Base-by-base conservation (phyloP, 306 rosid genomes). In the Rosa persica region DNA sequence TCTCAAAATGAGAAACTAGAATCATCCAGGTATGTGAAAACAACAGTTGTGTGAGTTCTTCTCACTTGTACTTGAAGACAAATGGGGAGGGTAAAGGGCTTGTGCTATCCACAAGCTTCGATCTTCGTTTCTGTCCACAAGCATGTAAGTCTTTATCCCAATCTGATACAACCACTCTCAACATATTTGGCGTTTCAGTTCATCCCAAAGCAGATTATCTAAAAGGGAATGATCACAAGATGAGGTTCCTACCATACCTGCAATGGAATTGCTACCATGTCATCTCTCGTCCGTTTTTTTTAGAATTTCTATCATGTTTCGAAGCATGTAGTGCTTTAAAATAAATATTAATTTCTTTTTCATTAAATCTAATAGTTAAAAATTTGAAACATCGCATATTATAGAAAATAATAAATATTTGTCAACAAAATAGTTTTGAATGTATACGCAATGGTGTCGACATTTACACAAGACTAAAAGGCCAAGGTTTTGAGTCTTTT, bases 31-130 rank as follows among this genome's bases (percentile, higher is more conserved):
- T 4, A 9, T 22, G 36, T 23, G 38, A 44, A 72, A 52, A 46
- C 44, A 23, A 40, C 11, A 23, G 13, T 55, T 38, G 67, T 54
- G 67, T 38, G 36, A 67, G 51, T 19, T 67, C 51, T 36, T 54
- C 49, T n/a, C 38, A n/a, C 10, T 9, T 39, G 27, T 17, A 61
- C 47, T 72, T 58, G 7, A 44, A 54, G 65, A 68, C 72, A 65
- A 38, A 70, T 42, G 80, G 61, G 80, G 61, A 23, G 30, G 48
- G 69, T 36, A 62, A 55, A 30, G 9, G 47, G 78, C 49, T 55
- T 77, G 84, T 83, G 86, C 36, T 78, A 73, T 67, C 79, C 85
- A 78, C 85, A 64, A 52, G 70, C 78, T 71, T 9, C 71, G 39
- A 68, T 78, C 40, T 34, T 12, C 23, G 4, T 51, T 15, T 38